Evolutionary conservation across 495 filamentous ascomycete species (phyloP).

Genomic region (Trichoderma parareesei): DNA sequence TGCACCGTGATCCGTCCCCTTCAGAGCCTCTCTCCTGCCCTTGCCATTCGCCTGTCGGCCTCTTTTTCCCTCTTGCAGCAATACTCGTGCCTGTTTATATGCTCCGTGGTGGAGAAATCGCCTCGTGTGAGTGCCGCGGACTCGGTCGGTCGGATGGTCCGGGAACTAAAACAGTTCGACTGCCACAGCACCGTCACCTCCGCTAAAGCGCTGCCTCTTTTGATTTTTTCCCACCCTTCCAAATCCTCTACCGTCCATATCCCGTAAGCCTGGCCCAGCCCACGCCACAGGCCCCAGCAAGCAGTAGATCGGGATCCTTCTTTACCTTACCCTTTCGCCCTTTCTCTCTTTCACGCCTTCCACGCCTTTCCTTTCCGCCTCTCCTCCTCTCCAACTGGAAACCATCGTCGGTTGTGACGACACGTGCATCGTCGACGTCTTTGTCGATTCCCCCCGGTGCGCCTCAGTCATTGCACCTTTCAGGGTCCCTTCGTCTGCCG

Average conservation of each 20-base stretch:
- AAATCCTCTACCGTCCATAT: too few species aligned
- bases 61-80: neutral
- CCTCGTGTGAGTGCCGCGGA: neutral
- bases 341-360: neutral
- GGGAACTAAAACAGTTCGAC: conserved; percentile 7
- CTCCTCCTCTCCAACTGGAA: neutral
- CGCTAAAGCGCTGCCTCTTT: neutral
- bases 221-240: neutral
- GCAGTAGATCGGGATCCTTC: neutral
- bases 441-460: neutral
- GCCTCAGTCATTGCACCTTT: neutral
- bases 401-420: conserved; percentile 1
- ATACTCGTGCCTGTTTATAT: neutral
- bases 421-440: conserved; percentile 6
- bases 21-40: neutral
- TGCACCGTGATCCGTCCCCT: neutral
- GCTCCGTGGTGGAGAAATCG: neutral
- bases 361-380: neutral
- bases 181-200: conserved; percentile 1
- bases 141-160: conserved; percentile 9
- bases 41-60: neutral
- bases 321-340: neutral
- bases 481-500: conserved; percentile 1
- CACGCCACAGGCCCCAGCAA: neutral
- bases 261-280: neutral